Base-by-base conservation (phyloP, 768 basidiomycete species). In the Podaxis sp. region DNA sequence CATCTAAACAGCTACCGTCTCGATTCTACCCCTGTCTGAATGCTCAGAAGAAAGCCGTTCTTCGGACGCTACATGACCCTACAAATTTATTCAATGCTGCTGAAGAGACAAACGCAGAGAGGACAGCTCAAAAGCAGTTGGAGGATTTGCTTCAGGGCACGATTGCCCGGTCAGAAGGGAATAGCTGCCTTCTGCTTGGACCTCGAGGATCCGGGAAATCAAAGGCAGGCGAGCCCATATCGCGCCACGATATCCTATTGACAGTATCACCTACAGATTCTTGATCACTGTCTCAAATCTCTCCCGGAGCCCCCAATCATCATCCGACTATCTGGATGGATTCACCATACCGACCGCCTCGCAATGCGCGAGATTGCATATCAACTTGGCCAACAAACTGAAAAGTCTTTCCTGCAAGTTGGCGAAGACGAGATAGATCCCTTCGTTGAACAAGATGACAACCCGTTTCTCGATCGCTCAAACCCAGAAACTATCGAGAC, bases 351-450 rank as follows among this genome's bases (percentile, higher is more conserved):
- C 33, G 97, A 99, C 72, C 84, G 91, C 37, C 78, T 93, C 11
- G 97, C 97, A n/a, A 84, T 99, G 72, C 87, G 91, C 11, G 95
- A 97, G 73, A 91, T 99, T 66, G 94, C 93, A 0, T 78, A 87
- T 55, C 97, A 99, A 69, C 78, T 99, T 7, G 76, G 84, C 17
- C 81, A 84, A 65, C 90, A 94, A 74, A 93, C 91, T 0, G 90
- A 87, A n/a, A 77, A 77, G 37, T 82, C 87, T 62, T 70, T 86
- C 7, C 69, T 73, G 1, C 76, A 80, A n/a, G 71, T 71, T 26
- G 66, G 64, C 22, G 66, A 70, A 46, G 69, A 71, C 11, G 50
- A 50, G 15, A 75, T 75, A 6, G 67, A 70, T 2, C 70, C 68
- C 20, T 67, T 74, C 20, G 72, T 75, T 12, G 78, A 80, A 15